phyloP scores from a whole-genome alignment of 1,284 basidiomycete genomes.

The Cerioporus squamosus region DNA sequence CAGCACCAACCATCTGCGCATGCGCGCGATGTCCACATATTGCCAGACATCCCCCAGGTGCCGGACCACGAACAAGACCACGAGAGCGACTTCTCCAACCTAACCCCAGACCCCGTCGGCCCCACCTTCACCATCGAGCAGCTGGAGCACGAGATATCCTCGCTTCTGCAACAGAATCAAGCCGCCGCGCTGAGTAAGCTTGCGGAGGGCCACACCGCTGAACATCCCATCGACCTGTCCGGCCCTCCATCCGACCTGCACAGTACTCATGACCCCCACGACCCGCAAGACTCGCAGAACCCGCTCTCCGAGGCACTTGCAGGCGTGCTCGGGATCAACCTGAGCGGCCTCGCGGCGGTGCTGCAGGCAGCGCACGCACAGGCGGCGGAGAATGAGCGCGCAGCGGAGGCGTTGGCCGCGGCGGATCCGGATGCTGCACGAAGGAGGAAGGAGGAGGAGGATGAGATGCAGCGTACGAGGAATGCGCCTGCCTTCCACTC shows the following conservation, averaged over 20 bases:
- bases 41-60: conserved; percentile 9
- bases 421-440: conserved; percentile 45
- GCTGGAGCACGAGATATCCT: conserved; percentile 75
- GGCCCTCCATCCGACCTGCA: background rate
- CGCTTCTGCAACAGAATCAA: conserved; percentile 70
- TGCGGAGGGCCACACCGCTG: conserved; percentile 10
- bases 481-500: conserved; percentile 77
- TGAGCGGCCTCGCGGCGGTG: conserved; percentile 70
- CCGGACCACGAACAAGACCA: conserved; percentile 21
- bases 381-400: conserved; percentile 52
- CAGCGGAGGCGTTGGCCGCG: conserved; percentile 45
- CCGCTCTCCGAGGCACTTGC: conserved; percentile 17
- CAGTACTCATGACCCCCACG: background rate
- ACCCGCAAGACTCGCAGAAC: conserved; percentile 1
- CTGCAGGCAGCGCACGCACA: conserved; percentile 75
- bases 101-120: conserved; percentile 35
- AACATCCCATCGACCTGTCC: conserved; percentile 10
- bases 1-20: conserved; percentile 30
- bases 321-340: conserved; percentile 47
- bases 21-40: conserved; percentile 6
- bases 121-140: conserved; percentile 63
- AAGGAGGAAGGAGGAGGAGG: conserved; percentile 46
- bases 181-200: conserved; percentile 54
- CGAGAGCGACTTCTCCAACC: conserved; percentile 30
- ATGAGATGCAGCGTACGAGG: conserved; percentile 60